Conservation (phyloP, 805 yeast species). For the Komagataella mondaviorum region DNA sequence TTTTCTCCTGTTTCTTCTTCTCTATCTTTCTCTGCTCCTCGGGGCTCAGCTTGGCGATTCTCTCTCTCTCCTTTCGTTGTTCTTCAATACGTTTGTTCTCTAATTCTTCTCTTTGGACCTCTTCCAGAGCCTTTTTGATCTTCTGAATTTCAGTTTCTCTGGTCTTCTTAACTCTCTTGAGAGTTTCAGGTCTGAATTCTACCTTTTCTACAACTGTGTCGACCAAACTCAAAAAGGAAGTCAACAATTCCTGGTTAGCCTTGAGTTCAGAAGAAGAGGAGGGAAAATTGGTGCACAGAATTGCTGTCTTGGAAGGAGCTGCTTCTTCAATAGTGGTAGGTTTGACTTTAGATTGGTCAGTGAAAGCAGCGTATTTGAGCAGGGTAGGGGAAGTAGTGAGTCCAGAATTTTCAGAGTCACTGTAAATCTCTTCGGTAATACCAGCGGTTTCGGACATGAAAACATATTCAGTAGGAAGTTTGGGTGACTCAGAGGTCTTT, state of each 20-base stretch:
- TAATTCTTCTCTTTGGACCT: constrained; percentile 48
- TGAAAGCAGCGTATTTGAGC: constrained; percentile 60
- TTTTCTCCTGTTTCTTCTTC: constrained; percentile 69
- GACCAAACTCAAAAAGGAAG: constrained; percentile 42
- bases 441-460: constrained; percentile 86
- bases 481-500: constrained; percentile 58
- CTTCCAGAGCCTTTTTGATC: constrained; percentile 57
- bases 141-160: constrained; percentile 67
- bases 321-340: constrained; percentile 51
- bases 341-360: constrained; percentile 70
- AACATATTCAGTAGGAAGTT: constrained; percentile 63
- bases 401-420: constrained; percentile 32
- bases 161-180: constrained; percentile 61
- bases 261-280: constrained; percentile 33
- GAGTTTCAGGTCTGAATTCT: constrained; percentile 59
- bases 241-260: constrained; percentile 34
- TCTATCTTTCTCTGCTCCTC: constrained; percentile 73
- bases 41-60: constrained; percentile 42
- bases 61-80: constrained; percentile 50
- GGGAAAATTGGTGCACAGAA: constrained; percentile 42
- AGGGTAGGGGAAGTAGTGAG: constrained; percentile 22
- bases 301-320: constrained; percentile 36
- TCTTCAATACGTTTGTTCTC: constrained; percentile 62
- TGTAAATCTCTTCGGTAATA: constrained; percentile 51
- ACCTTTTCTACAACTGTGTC: constrained; percentile 42